These are phyloP conservation scores for Phaffia tasmanica DNA, from an alignment of 768 basidiomycete species.

Conservation along the genomic window DNA sequence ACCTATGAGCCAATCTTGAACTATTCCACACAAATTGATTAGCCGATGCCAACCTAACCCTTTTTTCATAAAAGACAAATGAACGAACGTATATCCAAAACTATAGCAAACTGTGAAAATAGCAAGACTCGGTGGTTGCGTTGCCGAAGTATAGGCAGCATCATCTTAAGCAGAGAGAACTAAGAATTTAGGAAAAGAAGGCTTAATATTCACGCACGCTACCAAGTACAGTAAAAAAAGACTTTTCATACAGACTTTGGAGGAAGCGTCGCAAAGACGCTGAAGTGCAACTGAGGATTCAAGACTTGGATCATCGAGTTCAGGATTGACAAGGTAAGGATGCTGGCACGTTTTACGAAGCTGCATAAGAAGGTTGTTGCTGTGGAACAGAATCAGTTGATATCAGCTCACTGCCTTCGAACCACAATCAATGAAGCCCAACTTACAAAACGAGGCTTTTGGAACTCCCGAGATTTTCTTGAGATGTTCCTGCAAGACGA, in stretches of 20 bases:
- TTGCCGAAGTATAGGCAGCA: conserved; percentile 72
- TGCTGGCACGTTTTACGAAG: conserved; percentile 26
- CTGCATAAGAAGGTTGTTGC: conserved; percentile 81
- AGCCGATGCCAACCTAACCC: conserved; percentile 55
- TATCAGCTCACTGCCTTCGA: background rate
- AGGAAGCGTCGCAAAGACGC: conserved; percentile 57
- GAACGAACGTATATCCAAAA: conserved; percentile 51
- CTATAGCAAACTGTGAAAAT: conserved; percentile 86
- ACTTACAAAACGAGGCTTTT: conserved; percentile 7
- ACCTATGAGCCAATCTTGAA: conserved; percentile 4
- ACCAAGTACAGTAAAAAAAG: background rate
- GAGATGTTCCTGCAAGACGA: conserved; percentile 9
- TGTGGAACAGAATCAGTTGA: conserved; percentile 39
- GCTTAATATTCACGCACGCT: background rate
- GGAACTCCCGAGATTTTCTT: background rate
- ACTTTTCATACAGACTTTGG: conserved; percentile 11
- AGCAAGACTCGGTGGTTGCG: conserved; percentile 79
- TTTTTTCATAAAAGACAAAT: conserved; percentile 41
- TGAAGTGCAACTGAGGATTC: conserved; percentile 54
- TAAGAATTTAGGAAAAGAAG: conserved; percentile 53
- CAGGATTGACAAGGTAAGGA: conserved; percentile 40
- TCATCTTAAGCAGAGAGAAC: conserved; percentile 58
- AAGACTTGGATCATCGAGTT: conserved; percentile 63
- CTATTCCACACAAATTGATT: background rate
- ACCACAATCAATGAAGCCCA: background rate